A percentile compares a stretch with the other conserved stretches of the same genome.
Conservation (phyloP, 176 grass and related monocot genomes). For the Avena eriantha region DNA sequence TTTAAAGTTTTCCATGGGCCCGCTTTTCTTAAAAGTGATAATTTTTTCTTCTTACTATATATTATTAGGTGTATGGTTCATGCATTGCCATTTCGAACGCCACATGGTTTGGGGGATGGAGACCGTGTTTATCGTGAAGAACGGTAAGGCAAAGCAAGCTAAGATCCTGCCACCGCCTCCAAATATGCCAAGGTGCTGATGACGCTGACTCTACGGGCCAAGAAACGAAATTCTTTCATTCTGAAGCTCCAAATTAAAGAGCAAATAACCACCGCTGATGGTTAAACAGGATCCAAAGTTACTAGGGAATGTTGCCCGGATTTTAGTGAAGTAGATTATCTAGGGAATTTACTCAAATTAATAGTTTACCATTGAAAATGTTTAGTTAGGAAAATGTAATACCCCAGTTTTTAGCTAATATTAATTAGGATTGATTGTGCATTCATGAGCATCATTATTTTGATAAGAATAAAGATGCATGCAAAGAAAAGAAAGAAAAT, state of each 20-base stretch:
- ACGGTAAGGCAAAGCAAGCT: conserved; percentile 4
- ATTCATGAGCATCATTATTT: too few species aligned
- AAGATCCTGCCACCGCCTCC: conserved; percentile 49
- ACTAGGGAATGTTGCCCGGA: neutral
- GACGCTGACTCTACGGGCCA: neutral
- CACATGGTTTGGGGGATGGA: conserved; percentile 70
- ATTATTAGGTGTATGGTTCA: conserved; percentile 57
- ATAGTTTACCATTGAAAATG: neutral
- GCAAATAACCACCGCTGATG: neutral
- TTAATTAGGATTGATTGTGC: too few species aligned
- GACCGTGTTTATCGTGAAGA: conserved; percentile 63
- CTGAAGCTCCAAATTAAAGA: too few species aligned
- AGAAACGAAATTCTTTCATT: neutral
- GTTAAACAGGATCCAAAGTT: neutral
- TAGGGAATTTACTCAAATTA: neutral
- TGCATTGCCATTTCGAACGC: conserved; percentile 72
- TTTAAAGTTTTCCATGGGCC: neutral
- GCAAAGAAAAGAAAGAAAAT: too few species aligned
- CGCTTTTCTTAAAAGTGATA: too few species aligned
- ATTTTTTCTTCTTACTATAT: too few species aligned
- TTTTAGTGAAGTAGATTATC: neutral
- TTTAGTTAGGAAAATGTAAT: too few species aligned
- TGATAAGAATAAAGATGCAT: too few species aligned
- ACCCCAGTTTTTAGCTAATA: too few species aligned
- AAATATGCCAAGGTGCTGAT: conserved; percentile 64